Percentiles rank a stretch among this genome's conserved stretches.
phyloP scores from a whole-genome alignment of 495 filamentous ascomycete species.

The Tuber brumale region DNA sequence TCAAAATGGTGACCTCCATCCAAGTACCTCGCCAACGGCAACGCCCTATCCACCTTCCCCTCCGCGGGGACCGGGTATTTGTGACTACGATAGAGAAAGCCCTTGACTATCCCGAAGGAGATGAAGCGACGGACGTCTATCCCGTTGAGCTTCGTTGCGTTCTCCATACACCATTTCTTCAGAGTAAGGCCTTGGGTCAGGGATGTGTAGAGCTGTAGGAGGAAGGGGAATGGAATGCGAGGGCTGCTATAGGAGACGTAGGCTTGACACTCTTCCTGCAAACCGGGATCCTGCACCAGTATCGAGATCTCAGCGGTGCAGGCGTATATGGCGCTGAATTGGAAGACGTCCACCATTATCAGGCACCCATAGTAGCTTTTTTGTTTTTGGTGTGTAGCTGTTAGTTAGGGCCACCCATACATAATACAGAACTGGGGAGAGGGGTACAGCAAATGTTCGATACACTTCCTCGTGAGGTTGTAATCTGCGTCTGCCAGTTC shows the following conservation, averaged over 20 bases:
- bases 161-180: slow-evolving; percentile 70
- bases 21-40: slow-evolving; percentile 49
- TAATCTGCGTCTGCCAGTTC: slow-evolving; percentile 76
- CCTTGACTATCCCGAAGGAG: slow-evolving; percentile 92
- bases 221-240: slow-evolving; percentile 46
- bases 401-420: background rate
- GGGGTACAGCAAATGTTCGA: slow-evolving; percentile 67
- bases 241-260: slow-evolving; percentile 55
- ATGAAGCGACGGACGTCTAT: slow-evolving; percentile 87
- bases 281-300: slow-evolving; percentile 61
- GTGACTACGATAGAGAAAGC: slow-evolving; percentile 88
- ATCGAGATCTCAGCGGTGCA: slow-evolving; percentile 66
- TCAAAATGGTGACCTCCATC: slow-evolving; percentile 66
- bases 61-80: slow-evolving; percentile 55
- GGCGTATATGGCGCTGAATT: slow-evolving; percentile 84
- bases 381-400: background rate
- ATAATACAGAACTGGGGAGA: background rate
- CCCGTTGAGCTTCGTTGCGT: slow-evolving; percentile 56
- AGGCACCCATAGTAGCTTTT: slow-evolving; percentile 71
- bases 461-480: slow-evolving; percentile 71
- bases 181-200: slow-evolving; percentile 72
- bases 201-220: slow-evolving; percentile 68
- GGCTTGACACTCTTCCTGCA: slow-evolving; percentile 77
- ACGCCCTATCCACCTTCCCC: slow-evolving; percentile 8
- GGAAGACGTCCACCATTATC: slow-evolving; percentile 84